Conservation (phyloP, 1,284 basidiomycete species). For the Sporisorium reilianum region DNA sequence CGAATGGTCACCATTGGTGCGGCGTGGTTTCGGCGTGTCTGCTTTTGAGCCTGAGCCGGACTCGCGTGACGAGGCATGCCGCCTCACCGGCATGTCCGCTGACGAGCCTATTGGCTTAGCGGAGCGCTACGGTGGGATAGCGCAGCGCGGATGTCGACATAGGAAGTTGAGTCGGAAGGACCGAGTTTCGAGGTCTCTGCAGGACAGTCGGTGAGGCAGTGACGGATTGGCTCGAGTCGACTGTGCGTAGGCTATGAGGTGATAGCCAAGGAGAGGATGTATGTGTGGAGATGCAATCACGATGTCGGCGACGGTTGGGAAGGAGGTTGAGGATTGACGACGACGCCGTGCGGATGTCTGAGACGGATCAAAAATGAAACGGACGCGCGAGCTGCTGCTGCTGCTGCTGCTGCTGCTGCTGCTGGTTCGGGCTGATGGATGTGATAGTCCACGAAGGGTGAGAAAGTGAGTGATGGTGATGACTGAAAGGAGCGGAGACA, state of each 20-base stretch:
- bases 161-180: slow-evolving; percentile 4
- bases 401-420: no score
- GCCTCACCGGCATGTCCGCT: slow-evolving; percentile 32
- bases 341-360: neutral
- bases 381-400: neutral
- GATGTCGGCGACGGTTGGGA: neutral
- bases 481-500: slow-evolving; percentile 8
- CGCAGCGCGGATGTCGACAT: slow-evolving; percentile 19
- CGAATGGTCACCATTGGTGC: neutral
- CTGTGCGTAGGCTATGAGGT: neutral
- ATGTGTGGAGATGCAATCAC: neutral
- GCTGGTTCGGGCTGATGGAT: neutral
- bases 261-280: neutral
- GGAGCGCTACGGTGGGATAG: slow-evolving; percentile 12
- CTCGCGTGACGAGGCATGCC: slow-evolving; percentile 7
- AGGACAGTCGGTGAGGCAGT: neutral
- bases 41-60: neutral
- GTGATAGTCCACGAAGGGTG: neutral
- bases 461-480: neutral
- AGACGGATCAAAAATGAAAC: neutral
- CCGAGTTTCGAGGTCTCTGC: neutral
- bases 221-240: neutral
- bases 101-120: slow-evolving; percentile 15
- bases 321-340: neutral
- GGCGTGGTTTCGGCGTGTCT: slow-evolving; percentile 2